Evolutionary conservation across 306 rosid genomes (phyloP).

Genomic region (Vigna radiata): DNA sequence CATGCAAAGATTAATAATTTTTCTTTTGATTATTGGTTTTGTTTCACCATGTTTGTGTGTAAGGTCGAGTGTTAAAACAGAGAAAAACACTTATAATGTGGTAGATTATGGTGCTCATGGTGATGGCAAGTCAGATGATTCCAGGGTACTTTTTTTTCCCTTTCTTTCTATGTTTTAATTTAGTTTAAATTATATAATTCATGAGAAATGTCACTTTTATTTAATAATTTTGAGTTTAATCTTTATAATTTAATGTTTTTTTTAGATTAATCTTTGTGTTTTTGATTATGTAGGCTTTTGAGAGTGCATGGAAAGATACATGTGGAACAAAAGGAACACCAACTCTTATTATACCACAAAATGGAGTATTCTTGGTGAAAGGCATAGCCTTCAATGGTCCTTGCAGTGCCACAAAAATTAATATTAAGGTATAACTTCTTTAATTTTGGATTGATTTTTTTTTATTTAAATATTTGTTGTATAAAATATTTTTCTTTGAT

Average conservation of each 20-base stretch:
- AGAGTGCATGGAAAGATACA: conserved; percentile 26
- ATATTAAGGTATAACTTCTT: neutral
- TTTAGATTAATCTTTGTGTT: neutral
- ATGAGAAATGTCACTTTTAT: too few relatives aligned
- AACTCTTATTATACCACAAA: conserved; percentile 39
- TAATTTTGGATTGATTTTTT: too few relatives aligned
- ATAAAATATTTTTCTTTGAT: too few relatives aligned
- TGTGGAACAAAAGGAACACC: conserved; percentile 32
- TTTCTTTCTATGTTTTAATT: too few relatives aligned
- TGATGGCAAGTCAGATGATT: conserved; percentile 34
- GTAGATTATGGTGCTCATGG: conserved; percentile 43
- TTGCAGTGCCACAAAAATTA: conserved; percentile 20
- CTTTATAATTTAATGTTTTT: too few relatives aligned
- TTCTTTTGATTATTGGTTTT: conserved; percentile 29
- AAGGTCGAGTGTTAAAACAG: neutral
- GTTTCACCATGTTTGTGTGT: conserved; percentile 31
- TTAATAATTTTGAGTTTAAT: neutral
- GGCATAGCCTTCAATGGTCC: neutral
- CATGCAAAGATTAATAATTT: conserved; percentile 27
- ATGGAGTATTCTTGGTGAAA: neutral
- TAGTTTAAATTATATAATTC: too few relatives aligned
- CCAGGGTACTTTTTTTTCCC: conserved; percentile 10
- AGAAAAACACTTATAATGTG: conserved; percentile 3
- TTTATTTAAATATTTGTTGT: too few relatives aligned
- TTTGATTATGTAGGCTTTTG: conserved; percentile 38